Evolutionary conservation across 805 yeast genomes (phyloP), one percentile per base, ranked within the genome.

Genomic region (Pichia gijzeniarum): DNA sequence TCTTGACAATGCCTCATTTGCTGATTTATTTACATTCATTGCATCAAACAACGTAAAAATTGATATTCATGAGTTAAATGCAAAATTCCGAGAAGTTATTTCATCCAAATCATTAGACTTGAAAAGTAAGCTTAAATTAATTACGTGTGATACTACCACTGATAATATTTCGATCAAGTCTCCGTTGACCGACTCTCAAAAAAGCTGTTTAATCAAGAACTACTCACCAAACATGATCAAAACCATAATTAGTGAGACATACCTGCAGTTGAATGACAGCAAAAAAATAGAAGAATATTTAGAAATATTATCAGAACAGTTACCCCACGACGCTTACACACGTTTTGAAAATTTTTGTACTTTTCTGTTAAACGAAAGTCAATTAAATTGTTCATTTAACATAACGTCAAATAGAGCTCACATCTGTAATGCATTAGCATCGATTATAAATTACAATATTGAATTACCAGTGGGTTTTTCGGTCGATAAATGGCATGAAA

Each of bases 211-310:
- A 8, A 4, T 35, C 4, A 13, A 27, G 2, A 17, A 18, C 20
- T 43, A 47, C 17, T 43, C 42, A 13, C 14, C 47, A 1, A 17
- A 12, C 19, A 35, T 47, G 13, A 31, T 47, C 10, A 43, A 43
- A 30, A 13, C 14, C 22, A 34, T 44, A 7, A 38, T 44, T 13
- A 16, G 30, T 3, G 17, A 28, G 12, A 3, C 32, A 18, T 43
- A 47, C 16, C 9, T 34, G 10, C 41, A 39, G 18, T 27, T 43
- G 13, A 17, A 32, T 5, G 47, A 47, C 30, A 18, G 3, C 1
- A 13, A 7, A 4, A 47, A 39, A 37, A 36, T 39, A 18, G 28
- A 31, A 9, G 50, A 47, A 27, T 47, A 21, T 27, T 35, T 34
- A 12, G 14, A 28, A 5, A 27, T 47, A 9, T 37, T 43, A 14